phyloP scores from a whole-genome alignment of 2,329 filamentous ascomycete species.

The Diplodia mutila region DNA sequence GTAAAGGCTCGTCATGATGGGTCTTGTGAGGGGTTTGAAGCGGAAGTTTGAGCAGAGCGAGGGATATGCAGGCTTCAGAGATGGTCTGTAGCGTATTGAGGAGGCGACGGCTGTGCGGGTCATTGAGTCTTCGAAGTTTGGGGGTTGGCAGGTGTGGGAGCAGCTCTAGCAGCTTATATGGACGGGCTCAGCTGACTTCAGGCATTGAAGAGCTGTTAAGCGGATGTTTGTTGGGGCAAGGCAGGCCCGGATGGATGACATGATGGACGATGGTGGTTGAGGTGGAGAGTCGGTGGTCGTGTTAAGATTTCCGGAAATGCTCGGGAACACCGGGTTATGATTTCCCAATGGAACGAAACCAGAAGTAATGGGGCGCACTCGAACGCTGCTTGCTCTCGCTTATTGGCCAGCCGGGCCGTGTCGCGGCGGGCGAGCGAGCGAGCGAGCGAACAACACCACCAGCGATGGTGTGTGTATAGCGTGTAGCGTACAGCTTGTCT shows the following conservation, averaged over 20 bases:
- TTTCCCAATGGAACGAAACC: background rate
- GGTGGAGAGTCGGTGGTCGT: background rate
- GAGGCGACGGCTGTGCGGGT: background rate
- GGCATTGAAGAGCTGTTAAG: slow-evolving; percentile 2
- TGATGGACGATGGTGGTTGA: background rate
- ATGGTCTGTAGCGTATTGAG: background rate
- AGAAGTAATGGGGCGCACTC: background rate
- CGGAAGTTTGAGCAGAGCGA: slow-evolving; percentile 2
- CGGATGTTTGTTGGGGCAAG: background rate
- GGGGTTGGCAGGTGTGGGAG: background rate
- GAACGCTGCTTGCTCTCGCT: background rate
- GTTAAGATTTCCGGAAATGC: slow-evolving; percentile 9
- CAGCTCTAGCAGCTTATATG: background rate
- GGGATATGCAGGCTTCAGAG: background rate
- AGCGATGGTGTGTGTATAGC: background rate
- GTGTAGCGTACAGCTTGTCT: background rate
- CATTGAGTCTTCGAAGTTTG: background rate
- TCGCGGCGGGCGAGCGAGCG: background rate
- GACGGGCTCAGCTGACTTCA: background rate
- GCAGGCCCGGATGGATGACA: background rate
- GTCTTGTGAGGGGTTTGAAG: background rate
- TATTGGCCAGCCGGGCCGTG: background rate
- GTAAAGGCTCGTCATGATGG: slow-evolving; percentile 3
- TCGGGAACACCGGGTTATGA: background rate
- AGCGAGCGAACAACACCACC: too few relatives aligned